Evolutionary conservation across 805 yeast species (phyloP).

Genomic region (Saturnispora saitoi): DNA sequence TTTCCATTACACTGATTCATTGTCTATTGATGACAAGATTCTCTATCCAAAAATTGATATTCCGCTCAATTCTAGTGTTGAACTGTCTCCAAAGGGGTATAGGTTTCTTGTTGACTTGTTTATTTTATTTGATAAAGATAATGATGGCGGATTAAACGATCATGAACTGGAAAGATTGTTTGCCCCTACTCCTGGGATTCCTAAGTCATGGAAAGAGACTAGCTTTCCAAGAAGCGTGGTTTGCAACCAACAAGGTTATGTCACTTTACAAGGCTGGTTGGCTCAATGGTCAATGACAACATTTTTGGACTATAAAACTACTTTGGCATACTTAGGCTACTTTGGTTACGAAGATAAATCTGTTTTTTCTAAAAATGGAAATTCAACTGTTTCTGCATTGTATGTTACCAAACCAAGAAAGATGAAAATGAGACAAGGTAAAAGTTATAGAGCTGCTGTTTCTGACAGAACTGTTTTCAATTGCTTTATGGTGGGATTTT

Average conservation of each 20-base stretch:
- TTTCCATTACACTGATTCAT: conserved; percentile 85
- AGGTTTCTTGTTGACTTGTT: conserved; percentile 86
- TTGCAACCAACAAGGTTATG: conserved; percentile 80
- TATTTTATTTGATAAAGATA: conserved; percentile 81
- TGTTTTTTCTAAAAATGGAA: conserved; percentile 12
- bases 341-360: conserved; percentile 65
- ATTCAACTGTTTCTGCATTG: conserved; percentile 39
- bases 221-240: conserved; percentile 85
- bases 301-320: conserved; percentile 70
- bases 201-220: conserved; percentile 75
- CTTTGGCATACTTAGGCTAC: conserved; percentile 82
- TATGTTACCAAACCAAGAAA: conserved; percentile 78
- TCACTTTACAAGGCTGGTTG: conserved; percentile 95
- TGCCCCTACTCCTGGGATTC: conserved; percentile 89
- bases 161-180: conserved; percentile 62
- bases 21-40: conserved; percentile 72
- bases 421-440: conserved; percentile 56
- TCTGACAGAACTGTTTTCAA: conserved; percentile 86
- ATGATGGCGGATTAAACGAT: conserved; percentile 89
- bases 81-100: conserved; percentile 86
- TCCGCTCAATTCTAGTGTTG: conserved; percentile 70
- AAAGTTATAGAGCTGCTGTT: conserved; percentile 55
- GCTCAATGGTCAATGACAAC: conserved; percentile 99
- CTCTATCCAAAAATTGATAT: conserved; percentile 76
- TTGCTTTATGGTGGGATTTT: conserved; percentile 80